Evolutionary conservation across 2,329 filamentous ascomycete genomes (phyloP), one percentile per base, ranked within the genome.

Genomic region (Colletotrichum kahawae): DNA sequence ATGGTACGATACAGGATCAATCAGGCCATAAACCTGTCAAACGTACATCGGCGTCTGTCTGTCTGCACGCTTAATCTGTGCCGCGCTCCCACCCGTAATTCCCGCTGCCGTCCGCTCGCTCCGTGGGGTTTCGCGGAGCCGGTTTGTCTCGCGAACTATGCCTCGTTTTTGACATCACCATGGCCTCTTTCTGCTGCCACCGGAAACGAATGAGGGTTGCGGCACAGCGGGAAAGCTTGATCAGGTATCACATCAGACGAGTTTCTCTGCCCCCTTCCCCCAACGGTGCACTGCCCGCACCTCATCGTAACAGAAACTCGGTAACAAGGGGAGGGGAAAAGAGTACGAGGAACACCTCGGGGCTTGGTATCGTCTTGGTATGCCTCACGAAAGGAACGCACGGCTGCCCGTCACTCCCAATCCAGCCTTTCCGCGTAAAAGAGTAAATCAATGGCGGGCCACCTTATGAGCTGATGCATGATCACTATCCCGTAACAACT

Each of bases 181-280:
- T 57, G 54, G 21, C 54, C 54, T 57, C 21, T 21, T 21, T 48
- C 43, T 48, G 43, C 43, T 48, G n/a, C 57, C 57, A 60, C 21
- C 16, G 31, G 57, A 31, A 31, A n/a, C 18, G 57, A 33, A 34
- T 9, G 43, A 63, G 24, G 56, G 7, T 31, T n/a, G 16, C 18
- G 6, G 31, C 31, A 34, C n/a, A 6, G 56, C 24, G 29, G 18
- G 27, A 62, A 60, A 43, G 29, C 18, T 67, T 48, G 67, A n/a
- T 60, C 67, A 64, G 59, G 21, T 66, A 43, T 70, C 34, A 74
- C 59, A 74, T 70, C 67, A 36, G 71, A 74, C 36, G 67, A 74
- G 29, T 27, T 24, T 51, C n/a, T 43, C 38, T n/a, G 18, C n/a
- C 51, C 16, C 34, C 21, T 21, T 21, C 27, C 43, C 43, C 18